Evolutionary conservation across 352 stramenopile genomes (phyloP), one percentile per base, ranked within the genome.

Genomic region (Pythium phragmiticola): DNA sequence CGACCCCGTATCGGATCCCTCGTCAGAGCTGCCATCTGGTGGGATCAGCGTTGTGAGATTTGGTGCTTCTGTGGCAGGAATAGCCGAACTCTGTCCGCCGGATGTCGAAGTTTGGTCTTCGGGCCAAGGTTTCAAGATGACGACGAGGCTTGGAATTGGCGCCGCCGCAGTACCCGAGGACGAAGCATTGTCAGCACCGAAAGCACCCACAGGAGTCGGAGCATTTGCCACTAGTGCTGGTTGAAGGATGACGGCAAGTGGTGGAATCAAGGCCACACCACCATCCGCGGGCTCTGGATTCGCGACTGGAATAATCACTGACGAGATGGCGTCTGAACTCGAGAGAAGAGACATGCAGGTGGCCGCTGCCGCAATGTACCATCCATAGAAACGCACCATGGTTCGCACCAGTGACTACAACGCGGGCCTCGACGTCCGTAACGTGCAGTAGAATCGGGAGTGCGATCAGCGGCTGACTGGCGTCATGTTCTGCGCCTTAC

Each of bases 351-450:
- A 33, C 55, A 26, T 28, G n/a, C 46, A 53, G 23, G 41, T 42
- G 4, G 45, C 19, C 14, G 58, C 58, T 9, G 58, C 49, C n/a
- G 48, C 36, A 21, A 57, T 7, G 12, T 41, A 65, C 58, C 58
- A 65, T 33, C 28, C 58, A 26, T 65, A 59, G 7, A 65, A 37
- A 34, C 58, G 58, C 42, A 65, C 47, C 58, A 65, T 65, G 21
- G 8, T 39, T n/a, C 34, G n/a, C 8, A 36, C 16, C 36, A 36
- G 45, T 48, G 36, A 19, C 19, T 37, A 39, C n/a, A 23, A 34
- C 11, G 19, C 19, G 7, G 14, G 47, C 21, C 14, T 23, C 28
- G 19, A 8, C 52, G 5, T 58, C 16, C 19, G 14, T 19, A 36
- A 7, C 26, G 36, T 12, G 52, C 21, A 9, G 36, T 36, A n/a